Conservation (phyloP, 306 rosid genomes). For the Quercus bicolor region DNA sequence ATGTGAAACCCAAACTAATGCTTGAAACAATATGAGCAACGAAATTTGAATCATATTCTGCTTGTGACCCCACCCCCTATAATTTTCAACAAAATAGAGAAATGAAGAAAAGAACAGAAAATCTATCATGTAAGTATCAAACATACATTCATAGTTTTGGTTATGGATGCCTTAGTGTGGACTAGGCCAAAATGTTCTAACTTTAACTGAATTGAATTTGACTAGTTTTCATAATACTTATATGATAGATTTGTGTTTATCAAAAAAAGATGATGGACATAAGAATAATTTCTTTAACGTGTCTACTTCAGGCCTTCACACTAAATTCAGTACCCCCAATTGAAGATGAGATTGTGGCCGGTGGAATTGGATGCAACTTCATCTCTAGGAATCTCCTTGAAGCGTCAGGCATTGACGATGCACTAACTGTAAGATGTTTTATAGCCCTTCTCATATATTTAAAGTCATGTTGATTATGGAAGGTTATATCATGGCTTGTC, state of each 20-base stretch:
- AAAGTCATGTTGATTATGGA: not conserved
- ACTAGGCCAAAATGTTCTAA: not conserved
- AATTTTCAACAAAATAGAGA: not conserved
- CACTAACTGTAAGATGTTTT: constrained; percentile 42
- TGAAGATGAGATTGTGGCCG: constrained; percentile 59
- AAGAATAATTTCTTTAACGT: not conserved
- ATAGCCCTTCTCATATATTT: constrained; percentile 7
- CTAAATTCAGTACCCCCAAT: constrained; percentile 68
- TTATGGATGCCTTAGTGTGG: too few species aligned
- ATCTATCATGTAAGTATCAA: not conserved
- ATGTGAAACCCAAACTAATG: not conserved
- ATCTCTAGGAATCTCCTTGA: constrained; percentile 75
- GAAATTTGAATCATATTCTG: not conserved
- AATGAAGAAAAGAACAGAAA: not conserved
- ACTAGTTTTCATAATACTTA: not conserved
- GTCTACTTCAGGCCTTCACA: constrained; percentile 59
- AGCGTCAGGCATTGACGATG: constrained; percentile 68
- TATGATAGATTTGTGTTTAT: not conserved
- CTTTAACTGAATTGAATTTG: not conserved
- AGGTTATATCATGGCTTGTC: constrained; percentile 19
- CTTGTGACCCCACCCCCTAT: too few species aligned
- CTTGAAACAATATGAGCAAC: not conserved
- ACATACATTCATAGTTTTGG: not conserved
- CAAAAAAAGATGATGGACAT: not conserved
- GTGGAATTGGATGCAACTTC: constrained; percentile 77